Base-by-base conservation (phyloP, 129 eudicot species). In the Lactuca sativa region DNA sequence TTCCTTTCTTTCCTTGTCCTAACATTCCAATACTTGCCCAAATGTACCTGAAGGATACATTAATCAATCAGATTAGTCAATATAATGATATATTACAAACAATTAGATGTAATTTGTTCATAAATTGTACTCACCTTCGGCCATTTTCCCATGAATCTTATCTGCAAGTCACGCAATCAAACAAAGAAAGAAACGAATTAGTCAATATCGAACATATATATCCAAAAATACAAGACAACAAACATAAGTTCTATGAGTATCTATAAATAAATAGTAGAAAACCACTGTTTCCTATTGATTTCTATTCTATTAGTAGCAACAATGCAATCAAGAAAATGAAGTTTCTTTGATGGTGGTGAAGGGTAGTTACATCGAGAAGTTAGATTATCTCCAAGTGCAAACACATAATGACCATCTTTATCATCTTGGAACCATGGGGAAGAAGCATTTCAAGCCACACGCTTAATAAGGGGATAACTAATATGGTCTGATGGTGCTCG, bases 351-450 rank as follows among this genome's bases (percentile, higher is more conserved):
- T 74, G 67, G 71, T 83, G 71, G 67, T 75, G 59, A 82, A 74
- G 78, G 82, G 88, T 86, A 82, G 75, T 90, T 90, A 90, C 96
- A 90, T 88, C 96, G 85, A 61, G 96, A 70, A 36, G 96, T 90
- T 84, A 90, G 79, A 90, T 90, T 86, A 75, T 90, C 96, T 82
- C 96, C 96, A 79, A 90, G 75, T 59, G 86, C 93, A 80, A 90
- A 90, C 70, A 78, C 77, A 84, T 77, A 90, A 82, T 90, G 96
- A 36, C 96, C 96, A 70, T 90, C 96, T 71, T 90, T 90, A 86
- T 90, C 96, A 71, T 86, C 96, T 77, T 85, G 90, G 41, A 93
- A 86, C 96, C 84, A 74, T 7, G 96, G 93, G 77, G 96, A 90
- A 72, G 96, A 86, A 77, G 83, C 88, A 80, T 84, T 84, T 75